Base-by-base conservation (phyloP, 75 land plant species). In the Pseudotsuga menziesii region DNA sequence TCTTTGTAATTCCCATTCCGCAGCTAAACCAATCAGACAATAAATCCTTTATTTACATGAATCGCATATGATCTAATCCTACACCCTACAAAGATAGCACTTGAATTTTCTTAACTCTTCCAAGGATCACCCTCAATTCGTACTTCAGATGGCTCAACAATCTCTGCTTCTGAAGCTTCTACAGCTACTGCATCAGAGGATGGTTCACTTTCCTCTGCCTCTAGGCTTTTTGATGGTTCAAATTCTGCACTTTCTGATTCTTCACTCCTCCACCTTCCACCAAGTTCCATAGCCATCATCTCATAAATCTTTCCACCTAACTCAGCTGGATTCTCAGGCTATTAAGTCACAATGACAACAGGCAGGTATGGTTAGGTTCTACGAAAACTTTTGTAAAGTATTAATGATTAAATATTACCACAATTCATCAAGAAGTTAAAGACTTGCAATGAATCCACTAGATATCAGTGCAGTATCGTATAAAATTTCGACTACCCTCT, bases 321-420 rank as follows among this genome's bases (percentile, higher is more conserved):
- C 76, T 94, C 99, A 39, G 95, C 92, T 16, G 99, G 94, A 75
- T 92, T 97, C 54, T 97, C 99, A 73, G 99, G 99, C 99, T 96
- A 91, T 71, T 17, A 69, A 76, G 26, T 19, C n/a, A 78, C 1
- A 56, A 76, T 35, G 41, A 83, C n/a, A 29, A 25, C 58, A 19
- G 29, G 75, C 12, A 60, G 3, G 23, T n/a, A 25, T n/a, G 5
- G 56, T 56, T 56, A 55, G 6, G 57, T 5, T 26, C 27, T 64
- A 48, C 1, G 35, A 76, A 4, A 70, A 13, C 1, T 48, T 6
- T 13, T 12, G 17, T 1, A 25, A 14, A 16, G 26, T 56, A 12
- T 57, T 0, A 59, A 29, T 23, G n/a, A 25, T 72, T 35, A 11
- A 64, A 78, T 19, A 4, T n/a, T 69, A 57, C 54, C 25, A 0